phyloP scores from a whole-genome alignment of 768 basidiomycete genomes.

The Russula sp. region DNA sequence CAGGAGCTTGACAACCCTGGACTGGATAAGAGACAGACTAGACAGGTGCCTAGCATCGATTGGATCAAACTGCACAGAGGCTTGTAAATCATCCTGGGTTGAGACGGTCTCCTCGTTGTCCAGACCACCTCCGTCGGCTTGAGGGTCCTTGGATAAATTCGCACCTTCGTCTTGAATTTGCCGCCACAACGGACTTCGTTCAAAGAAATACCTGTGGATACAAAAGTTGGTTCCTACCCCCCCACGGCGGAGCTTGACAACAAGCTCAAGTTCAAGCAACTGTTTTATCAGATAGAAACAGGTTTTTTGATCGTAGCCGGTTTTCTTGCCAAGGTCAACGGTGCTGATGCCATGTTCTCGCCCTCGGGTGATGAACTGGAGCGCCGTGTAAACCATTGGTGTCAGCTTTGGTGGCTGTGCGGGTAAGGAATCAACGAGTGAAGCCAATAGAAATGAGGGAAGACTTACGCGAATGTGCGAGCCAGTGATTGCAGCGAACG shows the following conservation, averaged over 20 bases:
- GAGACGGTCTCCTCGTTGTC: slow-evolving; percentile 29
- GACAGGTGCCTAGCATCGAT: slow-evolving; percentile 76
- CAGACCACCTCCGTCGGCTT: slow-evolving; percentile 31
- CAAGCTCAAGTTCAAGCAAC: slow-evolving; percentile 62
- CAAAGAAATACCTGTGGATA: slow-evolving; percentile 82
- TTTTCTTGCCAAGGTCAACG: slow-evolving; percentile 67
- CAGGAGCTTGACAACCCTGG: slow-evolving; percentile 65
- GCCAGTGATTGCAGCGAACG: slow-evolving; percentile 76
- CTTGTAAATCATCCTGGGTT: slow-evolving; percentile 24
- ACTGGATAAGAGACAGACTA: slow-evolving; percentile 64
- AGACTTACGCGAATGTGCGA: slow-evolving; percentile 70
- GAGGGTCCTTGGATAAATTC: slow-evolving; percentile 30
- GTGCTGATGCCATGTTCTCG: slow-evolving; percentile 73
- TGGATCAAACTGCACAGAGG: slow-evolving; percentile 51
- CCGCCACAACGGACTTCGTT: slow-evolving; percentile 69
- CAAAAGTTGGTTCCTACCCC: slow-evolving; percentile 73
- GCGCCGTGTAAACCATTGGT: slow-evolving; percentile 76
- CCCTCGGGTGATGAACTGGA: slow-evolving; percentile 81
- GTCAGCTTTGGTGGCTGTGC: slow-evolving; percentile 70
- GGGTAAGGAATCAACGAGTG: slow-evolving; percentile 17
- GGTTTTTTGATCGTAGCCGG: slow-evolving; percentile 84
- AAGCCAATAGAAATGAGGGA: neutral
- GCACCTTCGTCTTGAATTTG: slow-evolving; percentile 66
- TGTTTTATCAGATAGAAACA: slow-evolving; percentile 83
- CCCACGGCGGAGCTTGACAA: slow-evolving; percentile 72